Percentiles rank a stretch among this genome's conserved stretches.
phyloP scores from a whole-genome alignment of 2,329 filamentous ascomycete species.

The Hymenoscyphus infarciens region DNA sequence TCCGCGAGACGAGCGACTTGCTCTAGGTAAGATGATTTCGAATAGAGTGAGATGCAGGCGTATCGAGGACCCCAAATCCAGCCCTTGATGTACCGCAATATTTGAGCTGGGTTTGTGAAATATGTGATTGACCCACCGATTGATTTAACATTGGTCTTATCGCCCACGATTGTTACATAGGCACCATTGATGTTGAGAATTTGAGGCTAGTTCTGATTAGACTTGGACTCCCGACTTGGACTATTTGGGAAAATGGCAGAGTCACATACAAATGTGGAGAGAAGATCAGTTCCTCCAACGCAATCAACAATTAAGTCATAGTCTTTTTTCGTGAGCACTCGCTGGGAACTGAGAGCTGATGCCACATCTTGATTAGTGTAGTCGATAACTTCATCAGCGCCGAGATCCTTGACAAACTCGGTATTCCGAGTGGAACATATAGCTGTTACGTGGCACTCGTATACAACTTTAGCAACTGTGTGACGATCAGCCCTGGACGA shows the following conservation, averaged over 20 bases:
- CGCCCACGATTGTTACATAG: conserved; percentile 34
- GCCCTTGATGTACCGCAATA: conserved; percentile 30
- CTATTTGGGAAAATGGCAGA: neutral
- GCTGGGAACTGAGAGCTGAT: conserved; percentile 17
- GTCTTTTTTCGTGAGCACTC: conserved; percentile 4
- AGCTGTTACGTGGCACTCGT: conserved; percentile 31
- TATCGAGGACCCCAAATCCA: conserved; percentile 32
- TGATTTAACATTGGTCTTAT: conserved; percentile 27
- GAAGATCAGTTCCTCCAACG: conserved; percentile 37
- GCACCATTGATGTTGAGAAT: conserved; percentile 28
- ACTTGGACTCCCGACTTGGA: neutral
- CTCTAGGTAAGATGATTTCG: conserved; percentile 18
- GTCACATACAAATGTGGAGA: conserved; percentile 25
- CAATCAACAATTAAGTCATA: conserved; percentile 32
- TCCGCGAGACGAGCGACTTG: conserved; percentile 23
- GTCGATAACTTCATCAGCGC: conserved; percentile 32
- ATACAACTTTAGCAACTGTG: conserved; percentile 29
- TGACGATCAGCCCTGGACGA: neutral
- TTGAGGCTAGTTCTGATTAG: conserved; percentile 20
- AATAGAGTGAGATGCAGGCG: conserved; percentile 22
- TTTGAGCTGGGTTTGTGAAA: conserved; percentile 26
- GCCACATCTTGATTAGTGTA: conserved; percentile 27
- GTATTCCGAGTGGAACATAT: conserved; percentile 31
- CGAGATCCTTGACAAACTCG: conserved; percentile 27
- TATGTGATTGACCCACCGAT: conserved; percentile 32